A percentile compares a stretch with the other conserved stretches of the same genome.
Evolutionary conservation across 2,329 filamentous ascomycete species (phyloP).

Genomic region (Sporothrix humicola): DNA sequence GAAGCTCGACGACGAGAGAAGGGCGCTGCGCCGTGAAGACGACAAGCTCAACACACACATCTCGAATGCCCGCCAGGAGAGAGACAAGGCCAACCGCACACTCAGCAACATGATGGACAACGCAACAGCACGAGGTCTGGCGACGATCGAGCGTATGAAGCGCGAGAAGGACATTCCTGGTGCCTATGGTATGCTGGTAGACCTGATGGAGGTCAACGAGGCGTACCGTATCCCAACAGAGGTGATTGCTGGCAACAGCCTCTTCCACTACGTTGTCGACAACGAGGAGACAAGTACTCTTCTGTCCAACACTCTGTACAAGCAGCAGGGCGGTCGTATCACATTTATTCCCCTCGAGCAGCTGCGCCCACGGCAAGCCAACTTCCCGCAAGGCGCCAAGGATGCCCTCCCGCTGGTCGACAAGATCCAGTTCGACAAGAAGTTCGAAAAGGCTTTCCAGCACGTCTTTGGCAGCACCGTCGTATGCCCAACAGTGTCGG

Average conservation of each 20-base stretch:
- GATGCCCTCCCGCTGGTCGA: constrained; percentile 87
- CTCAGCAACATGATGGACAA: constrained; percentile 88
- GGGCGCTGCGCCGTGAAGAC: constrained; percentile 85
- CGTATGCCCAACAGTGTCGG: constrained; percentile 85
- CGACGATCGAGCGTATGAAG: constrained; percentile 84
- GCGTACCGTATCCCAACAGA: constrained; percentile 88
- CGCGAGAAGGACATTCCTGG: constrained; percentile 79
- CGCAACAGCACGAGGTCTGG: constrained; percentile 82
- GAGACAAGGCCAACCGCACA: constrained; percentile 75
- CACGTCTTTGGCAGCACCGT: constrained; percentile 97
- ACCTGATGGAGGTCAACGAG: constrained; percentile 86
- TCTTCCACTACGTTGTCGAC: constrained; percentile 97
- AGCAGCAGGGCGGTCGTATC: constrained; percentile 79
- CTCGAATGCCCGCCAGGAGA: constrained; percentile 74
- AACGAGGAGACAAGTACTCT: constrained; percentile 84
- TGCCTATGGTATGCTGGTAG: constrained; percentile 89
- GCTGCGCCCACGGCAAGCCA: constrained; percentile 70
- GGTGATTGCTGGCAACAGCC: constrained; percentile 86
- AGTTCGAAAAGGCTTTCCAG: constrained; percentile 83
- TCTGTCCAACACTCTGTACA: constrained; percentile 79
- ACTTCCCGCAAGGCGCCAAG: constrained; percentile 76
- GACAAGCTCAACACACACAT: constrained; percentile 83
- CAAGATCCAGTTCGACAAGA: constrained; percentile 78
- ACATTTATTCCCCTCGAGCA: constrained; percentile 95
- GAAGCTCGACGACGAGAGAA: constrained; percentile 82